Conservation (phyloP, 371 early-diverging fungal genomes). For the Apophysomyces variabilis region DNA sequence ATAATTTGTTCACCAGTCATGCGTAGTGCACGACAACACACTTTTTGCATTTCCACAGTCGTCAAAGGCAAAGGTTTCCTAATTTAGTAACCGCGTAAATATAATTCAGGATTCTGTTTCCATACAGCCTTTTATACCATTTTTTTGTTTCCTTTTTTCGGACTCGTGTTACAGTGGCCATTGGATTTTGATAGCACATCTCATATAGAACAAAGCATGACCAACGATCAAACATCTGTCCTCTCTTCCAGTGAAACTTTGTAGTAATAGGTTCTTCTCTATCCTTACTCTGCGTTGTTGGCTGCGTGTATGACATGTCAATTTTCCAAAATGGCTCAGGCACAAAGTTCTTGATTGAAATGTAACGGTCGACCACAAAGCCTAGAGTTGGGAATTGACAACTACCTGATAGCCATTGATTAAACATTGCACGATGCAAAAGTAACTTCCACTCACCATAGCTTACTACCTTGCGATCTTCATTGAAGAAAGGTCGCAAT, state of each 20-base stretch:
- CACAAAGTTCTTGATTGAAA: constrained; percentile 80
- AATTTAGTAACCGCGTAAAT: neutral
- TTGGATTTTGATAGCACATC: constrained; percentile 61
- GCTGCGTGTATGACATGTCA: constrained; percentile 59
- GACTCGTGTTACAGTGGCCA: constrained; percentile 69
- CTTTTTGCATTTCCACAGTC: constrained; percentile 96
- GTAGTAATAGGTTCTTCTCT: constrained; percentile 43
- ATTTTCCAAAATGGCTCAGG: constrained; percentile 95
- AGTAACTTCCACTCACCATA: constrained; percentile 68
- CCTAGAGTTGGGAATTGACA: constrained; percentile 99
- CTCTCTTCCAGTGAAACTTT: constrained; percentile 79
- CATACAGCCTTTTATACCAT: constrained; percentile 57
- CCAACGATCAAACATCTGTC: constrained; percentile 78
- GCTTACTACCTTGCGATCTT: constrained; percentile 71
- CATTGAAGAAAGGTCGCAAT: constrained; percentile 56
- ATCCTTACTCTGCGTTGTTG: constrained; percentile 7
- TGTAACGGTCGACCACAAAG: constrained; percentile 96
- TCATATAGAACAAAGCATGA: constrained; percentile 76
- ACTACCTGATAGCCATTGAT: constrained; percentile 64
- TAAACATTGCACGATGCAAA: neutral
- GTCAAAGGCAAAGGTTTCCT: constrained; percentile 93
- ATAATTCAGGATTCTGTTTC: too few species aligned
- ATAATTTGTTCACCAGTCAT: constrained; percentile 87
- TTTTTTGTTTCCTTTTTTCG: constrained; percentile 71
- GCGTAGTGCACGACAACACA: constrained; percentile 71